phyloP scores from a whole-genome alignment of 140 eudicot species.

The Erigeron philadelphicus region DNA sequence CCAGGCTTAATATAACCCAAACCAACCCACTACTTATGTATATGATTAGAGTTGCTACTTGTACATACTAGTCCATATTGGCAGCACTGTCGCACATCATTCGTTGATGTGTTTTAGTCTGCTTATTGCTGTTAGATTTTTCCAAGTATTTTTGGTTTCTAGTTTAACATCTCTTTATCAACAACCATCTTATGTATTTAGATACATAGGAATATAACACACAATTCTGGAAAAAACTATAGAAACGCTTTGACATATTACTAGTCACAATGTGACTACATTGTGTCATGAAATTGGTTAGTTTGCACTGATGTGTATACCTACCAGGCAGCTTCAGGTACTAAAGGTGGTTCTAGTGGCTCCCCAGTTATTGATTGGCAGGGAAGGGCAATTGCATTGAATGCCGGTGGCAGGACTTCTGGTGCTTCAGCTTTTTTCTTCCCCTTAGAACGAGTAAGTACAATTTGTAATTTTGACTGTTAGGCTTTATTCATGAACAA shows the following conservation, averaged over 20 bases:
- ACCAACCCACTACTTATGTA: too few species aligned
- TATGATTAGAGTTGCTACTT: too few species aligned
- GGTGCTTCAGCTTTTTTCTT: constrained; percentile 95
- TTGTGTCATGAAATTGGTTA: background rate
- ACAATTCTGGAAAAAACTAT: background rate
- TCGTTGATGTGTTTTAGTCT: constrained; percentile 13
- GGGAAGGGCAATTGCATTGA: constrained; percentile 98
- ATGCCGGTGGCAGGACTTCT: constrained; percentile 90
- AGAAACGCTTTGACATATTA: too few species aligned
- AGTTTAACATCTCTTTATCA: background rate
- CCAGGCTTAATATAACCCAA: too few species aligned
- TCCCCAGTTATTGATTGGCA: constrained; percentile 97
- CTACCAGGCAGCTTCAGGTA: constrained; percentile 94
- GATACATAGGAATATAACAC: background rate
- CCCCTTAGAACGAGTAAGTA: constrained; percentile 83
- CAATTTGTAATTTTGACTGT: constrained; percentile 7
- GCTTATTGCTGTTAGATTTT: background rate
- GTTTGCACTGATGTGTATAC: background rate
- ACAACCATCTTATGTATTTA: background rate
- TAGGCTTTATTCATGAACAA: background rate
- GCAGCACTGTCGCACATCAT: background rate
- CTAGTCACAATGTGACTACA: too few species aligned
- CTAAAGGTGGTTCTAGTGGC: constrained; percentile 99
- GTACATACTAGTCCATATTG: too few species aligned
- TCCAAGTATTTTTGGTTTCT: constrained; percentile 8